These are phyloP conservation scores for Xylariaceae sp. DNA, from an alignment of 2,329 filamentous ascomycete genomes.

Conservation along the genomic window DNA sequence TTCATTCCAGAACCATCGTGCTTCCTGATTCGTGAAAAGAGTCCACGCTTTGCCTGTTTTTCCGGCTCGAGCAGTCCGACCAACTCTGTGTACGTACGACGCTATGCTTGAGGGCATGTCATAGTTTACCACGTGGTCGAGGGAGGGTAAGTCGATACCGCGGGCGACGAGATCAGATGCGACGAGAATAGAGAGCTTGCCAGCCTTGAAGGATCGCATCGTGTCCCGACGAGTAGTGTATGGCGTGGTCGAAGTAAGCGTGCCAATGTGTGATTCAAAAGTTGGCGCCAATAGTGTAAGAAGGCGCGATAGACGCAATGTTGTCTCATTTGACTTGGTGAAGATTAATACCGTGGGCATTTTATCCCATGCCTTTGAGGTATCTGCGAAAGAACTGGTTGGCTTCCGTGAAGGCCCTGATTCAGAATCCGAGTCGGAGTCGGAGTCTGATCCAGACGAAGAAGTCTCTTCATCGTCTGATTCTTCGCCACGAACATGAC, in stretches of 20 bases:
- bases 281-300: slow-evolving; percentile 69
- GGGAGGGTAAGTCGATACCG: slow-evolving; percentile 79
- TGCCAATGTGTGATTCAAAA: slow-evolving; percentile 64
- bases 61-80: slow-evolving; percentile 85
- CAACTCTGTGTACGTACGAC: slow-evolving; percentile 89
- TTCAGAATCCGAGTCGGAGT: slow-evolving; percentile 29
- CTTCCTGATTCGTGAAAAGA: slow-evolving; percentile 80
- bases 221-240: slow-evolving; percentile 72
- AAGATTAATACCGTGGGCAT: slow-evolving; percentile 73
- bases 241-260: slow-evolving; percentile 79
- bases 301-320: slow-evolving; percentile 83
- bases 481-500: slow-evolving; percentile 17
- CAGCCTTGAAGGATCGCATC: slow-evolving; percentile 67
- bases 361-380: slow-evolving; percentile 9
- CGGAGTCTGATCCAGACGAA: slow-evolving; percentile 44
- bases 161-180: slow-evolving; percentile 93
- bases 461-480: slow-evolving; percentile 41
- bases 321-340: slow-evolving; percentile 87
- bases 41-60: slow-evolving; percentile 82
- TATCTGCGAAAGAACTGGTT: background rate
- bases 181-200: slow-evolving; percentile 75
- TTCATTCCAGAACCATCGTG: slow-evolving; percentile 89
- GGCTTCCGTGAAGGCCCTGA: background rate
- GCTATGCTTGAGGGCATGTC: slow-evolving; percentile 83
- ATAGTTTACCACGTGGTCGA: slow-evolving; percentile 92